phyloP scores from a whole-genome alignment of 148 eudicot genomes.

The Vaccinium myrtillus region DNA sequence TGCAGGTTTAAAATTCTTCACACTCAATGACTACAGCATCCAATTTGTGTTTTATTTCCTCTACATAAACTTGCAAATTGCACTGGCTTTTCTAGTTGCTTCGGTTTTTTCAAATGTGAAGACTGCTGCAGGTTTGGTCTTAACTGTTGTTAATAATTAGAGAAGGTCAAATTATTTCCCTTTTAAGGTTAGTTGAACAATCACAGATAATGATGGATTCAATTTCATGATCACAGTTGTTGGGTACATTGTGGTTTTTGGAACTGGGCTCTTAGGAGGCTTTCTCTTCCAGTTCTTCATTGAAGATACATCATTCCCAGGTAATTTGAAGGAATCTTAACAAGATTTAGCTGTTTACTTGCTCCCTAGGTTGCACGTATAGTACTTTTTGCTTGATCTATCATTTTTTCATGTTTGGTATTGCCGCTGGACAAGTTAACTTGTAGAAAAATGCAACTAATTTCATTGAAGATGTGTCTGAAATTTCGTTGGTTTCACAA shows the following conservation, averaged over 20 bases:
- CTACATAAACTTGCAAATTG: conserved; percentile 80
- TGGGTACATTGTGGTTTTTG: conserved; percentile 70
- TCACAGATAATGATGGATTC: conserved; percentile 15
- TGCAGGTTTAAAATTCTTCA: conserved; percentile 74
- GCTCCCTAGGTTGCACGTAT: background rate
- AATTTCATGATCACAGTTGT: conserved; percentile 50
- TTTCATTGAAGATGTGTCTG: background rate
- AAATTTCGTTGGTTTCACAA: background rate
- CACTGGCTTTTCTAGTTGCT: conserved; percentile 43
- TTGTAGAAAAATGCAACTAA: background rate
- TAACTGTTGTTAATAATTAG: conserved; percentile 5
- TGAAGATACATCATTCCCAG: conserved; percentile 75
- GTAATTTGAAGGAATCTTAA: conserved; percentile 40
- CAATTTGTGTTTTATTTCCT: conserved; percentile 79
- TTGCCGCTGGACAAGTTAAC: background rate
- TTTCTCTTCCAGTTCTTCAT: conserved; percentile 74
- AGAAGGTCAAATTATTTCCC: background rate
- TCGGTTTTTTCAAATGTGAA: conserved; percentile 23
- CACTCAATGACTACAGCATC: conserved; percentile 63
- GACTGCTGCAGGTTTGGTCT: conserved; percentile 71
- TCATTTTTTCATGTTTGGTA: background rate
- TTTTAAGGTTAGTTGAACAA: conserved; percentile 14
- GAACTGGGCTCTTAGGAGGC: conserved; percentile 70
- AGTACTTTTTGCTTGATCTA: background rate
- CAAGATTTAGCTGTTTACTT: conserved; percentile 3